Conservation (phyloP, 2,329 filamentous ascomycete species). For the Aspergillus fischeri region DNA sequence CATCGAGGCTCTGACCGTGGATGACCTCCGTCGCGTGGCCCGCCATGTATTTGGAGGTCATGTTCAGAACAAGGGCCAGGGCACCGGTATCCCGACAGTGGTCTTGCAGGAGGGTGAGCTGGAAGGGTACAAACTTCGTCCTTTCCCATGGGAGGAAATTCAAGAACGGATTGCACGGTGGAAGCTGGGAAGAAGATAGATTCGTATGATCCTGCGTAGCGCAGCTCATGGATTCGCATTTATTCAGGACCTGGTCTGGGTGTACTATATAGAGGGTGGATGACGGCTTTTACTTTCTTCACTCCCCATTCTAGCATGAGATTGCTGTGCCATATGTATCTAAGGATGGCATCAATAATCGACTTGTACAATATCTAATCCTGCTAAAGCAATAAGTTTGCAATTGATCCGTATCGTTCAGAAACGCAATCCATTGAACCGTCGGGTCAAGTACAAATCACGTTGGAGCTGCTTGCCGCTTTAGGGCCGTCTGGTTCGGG, state of each 20-base stretch:
- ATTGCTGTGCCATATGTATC: neutral
- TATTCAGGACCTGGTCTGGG: neutral
- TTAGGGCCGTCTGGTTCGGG: conserved; percentile 25
- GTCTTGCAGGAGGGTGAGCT: conserved; percentile 88
- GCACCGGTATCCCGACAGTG: conserved; percentile 86
- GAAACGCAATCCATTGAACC: neutral
- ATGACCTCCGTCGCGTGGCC: conserved; percentile 79
- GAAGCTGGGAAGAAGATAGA: conserved; percentile 66
- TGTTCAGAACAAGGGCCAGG: conserved; percentile 68
- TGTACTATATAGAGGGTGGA: conserved; percentile 12
- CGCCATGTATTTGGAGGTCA: conserved; percentile 70
- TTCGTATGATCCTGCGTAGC: neutral
- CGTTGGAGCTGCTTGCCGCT: conserved; percentile 30
- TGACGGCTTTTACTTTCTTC: neutral
- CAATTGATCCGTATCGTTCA: neutral
- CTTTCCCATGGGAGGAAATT: conserved; percentile 81
- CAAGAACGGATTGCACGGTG: conserved; percentile 80
- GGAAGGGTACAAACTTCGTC: conserved; percentile 62
- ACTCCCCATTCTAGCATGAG: neutral
- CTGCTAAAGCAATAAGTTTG: neutral
- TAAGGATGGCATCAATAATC: neutral
- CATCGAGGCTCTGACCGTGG: conserved; percentile 76
- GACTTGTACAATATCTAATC: neutral
- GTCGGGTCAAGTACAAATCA: neutral
- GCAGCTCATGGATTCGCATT: neutral